These are phyloP conservation scores for Dunaliella sp. DNA, from an alignment of 139 green algal genomes.

Conservation along the genomic window DNA sequence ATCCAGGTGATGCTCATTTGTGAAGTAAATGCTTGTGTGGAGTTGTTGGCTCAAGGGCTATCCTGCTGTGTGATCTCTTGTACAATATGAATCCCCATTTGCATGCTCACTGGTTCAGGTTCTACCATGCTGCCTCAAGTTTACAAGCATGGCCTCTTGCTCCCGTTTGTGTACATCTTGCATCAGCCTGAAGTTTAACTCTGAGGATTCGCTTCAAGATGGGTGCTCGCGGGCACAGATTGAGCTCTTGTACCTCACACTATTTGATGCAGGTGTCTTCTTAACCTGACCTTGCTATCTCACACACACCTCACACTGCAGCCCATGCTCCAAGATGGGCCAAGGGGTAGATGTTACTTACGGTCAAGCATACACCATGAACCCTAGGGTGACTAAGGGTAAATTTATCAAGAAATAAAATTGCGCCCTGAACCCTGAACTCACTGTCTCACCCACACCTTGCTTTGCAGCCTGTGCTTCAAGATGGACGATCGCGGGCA, in stretches of 20 bases:
- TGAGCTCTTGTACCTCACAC: not conserved
- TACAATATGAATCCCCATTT: too few relatives aligned
- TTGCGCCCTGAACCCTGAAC: not conserved
- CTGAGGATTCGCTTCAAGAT: not conserved
- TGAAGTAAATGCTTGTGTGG: not conserved
- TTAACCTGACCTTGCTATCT: not conserved
- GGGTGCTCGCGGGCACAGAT: too few relatives aligned
- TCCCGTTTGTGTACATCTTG: too few relatives aligned
- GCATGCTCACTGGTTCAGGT: too few relatives aligned
- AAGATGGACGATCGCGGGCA: conserved; percentile 37
- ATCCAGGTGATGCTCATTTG: not conserved
- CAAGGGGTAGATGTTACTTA: not conserved
- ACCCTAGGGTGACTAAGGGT: too few relatives aligned
- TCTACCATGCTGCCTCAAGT: not conserved
- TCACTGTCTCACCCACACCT: too few relatives aligned
- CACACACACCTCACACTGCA: not conserved
- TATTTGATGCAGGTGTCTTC: too few relatives aligned
- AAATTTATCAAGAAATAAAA: too few relatives aligned
- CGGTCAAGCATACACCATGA: not conserved
- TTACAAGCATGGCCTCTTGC: not conserved
- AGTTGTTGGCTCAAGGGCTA: not conserved
- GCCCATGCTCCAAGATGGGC: not conserved
- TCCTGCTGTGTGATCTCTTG: not conserved
- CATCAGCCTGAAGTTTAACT: not conserved
- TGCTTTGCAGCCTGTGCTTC: conserved; percentile 30